Evolutionary conservation across 495 filamentous ascomycete species (phyloP).

Genomic region (Pseudoneurospora amorphoporcata): DNA sequence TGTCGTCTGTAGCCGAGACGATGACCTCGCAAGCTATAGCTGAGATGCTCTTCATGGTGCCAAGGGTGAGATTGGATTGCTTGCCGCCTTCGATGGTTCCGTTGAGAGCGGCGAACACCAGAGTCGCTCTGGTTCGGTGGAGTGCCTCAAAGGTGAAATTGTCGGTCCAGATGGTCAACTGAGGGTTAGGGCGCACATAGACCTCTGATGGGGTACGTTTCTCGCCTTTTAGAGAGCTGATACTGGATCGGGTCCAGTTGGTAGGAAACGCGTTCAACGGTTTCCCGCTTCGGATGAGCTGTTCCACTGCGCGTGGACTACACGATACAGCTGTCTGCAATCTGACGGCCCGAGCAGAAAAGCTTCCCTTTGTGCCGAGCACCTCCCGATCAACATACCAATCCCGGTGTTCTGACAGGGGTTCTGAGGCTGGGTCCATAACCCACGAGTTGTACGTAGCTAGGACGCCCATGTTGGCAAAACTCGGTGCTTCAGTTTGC

Average conservation of each 20-base stretch:
- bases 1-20: slow-evolving; percentile 12
- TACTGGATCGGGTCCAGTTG: slow-evolving; percentile 17
- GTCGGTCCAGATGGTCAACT: slow-evolving; percentile 18
- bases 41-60: slow-evolving; percentile 11
- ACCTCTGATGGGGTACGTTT: slow-evolving; percentile 12
- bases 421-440: slow-evolving; percentile 14
- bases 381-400: slow-evolving; percentile 21
- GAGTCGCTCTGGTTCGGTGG: slow-evolving; percentile 11
- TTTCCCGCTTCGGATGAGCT: slow-evolving; percentile 8
- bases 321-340: slow-evolving; percentile 16
- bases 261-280: slow-evolving; percentile 19
- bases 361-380: slow-evolving; percentile 10
- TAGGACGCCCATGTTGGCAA: slow-evolving; percentile 13
- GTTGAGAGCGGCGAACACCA: slow-evolving; percentile 23
- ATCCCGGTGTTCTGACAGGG: slow-evolving; percentile 14
- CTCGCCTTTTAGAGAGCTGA: slow-evolving; percentile 1
- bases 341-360: slow-evolving; percentile 14
- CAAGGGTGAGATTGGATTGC: slow-evolving; percentile 1
- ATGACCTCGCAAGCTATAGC: slow-evolving; percentile 16
- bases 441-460: slow-evolving; percentile 19
- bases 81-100: slow-evolving; percentile 18
- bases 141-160: slow-evolving; percentile 13
- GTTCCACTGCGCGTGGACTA: slow-evolving; percentile 6
- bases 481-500: slow-evolving; percentile 19
- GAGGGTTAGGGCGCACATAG: slow-evolving; percentile 12